Evolutionary conservation across 2,329 filamentous ascomycete genomes (phyloP).

Genomic region (Pyricularia sp.): DNA sequence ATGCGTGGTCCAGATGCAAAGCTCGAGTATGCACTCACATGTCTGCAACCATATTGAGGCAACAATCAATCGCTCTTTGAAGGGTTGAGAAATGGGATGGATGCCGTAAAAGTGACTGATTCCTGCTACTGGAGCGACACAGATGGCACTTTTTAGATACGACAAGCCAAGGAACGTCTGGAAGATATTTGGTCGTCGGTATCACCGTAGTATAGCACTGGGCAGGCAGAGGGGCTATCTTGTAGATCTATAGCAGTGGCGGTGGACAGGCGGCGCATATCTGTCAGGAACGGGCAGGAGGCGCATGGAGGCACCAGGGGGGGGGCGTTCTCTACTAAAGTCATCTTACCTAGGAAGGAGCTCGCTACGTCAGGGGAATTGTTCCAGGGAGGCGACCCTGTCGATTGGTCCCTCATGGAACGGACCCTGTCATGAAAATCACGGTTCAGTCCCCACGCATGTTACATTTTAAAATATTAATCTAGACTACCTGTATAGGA

Average conservation of each 20-base stretch:
- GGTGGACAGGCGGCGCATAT: neutral
- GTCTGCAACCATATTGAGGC: conserved; percentile 28
- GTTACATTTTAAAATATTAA: neutral
- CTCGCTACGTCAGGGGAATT: neutral
- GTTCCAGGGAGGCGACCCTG: neutral
- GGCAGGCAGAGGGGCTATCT: neutral
- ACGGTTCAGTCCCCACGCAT: neutral
- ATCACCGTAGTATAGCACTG: neutral
- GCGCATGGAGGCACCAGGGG: neutral
- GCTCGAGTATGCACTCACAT: conserved; percentile 20
- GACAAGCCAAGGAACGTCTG: neutral
- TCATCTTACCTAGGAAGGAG: neutral
- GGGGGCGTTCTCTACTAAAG: neutral
- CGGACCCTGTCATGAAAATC: neutral
- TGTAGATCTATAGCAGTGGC: neutral
- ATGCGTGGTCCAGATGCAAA: neutral
- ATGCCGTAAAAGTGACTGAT: neutral
- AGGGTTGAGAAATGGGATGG: neutral
- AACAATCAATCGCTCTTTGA: neutral
- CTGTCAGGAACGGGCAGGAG: neutral
- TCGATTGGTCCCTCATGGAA: neutral
- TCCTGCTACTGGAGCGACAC: neutral
- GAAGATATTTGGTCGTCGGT: neutral
- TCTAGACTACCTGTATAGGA: neutral
- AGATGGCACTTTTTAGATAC: neutral